These are phyloP conservation scores for Botrytis deweyae DNA, from an alignment of 2,329 filamentous ascomycete species.

Conservation along the genomic window DNA sequence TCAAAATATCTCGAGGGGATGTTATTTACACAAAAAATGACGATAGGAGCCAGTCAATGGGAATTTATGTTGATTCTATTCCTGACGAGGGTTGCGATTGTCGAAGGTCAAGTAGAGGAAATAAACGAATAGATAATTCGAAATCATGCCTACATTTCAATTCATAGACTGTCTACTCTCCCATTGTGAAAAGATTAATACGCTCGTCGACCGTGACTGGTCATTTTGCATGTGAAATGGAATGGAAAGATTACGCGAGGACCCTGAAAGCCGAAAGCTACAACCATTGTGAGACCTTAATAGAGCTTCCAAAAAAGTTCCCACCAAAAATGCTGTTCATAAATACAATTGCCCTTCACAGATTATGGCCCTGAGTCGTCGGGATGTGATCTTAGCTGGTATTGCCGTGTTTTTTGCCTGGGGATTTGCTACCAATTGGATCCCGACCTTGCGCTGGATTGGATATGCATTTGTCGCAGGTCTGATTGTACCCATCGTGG, in stretches of 20 bases:
- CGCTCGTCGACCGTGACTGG: neutral
- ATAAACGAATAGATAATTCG: neutral
- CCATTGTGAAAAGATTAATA: neutral
- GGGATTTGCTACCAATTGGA: constrained; percentile 80
- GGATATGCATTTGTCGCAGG: constrained; percentile 82
- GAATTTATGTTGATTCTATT: neutral
- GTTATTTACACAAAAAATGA: neutral
- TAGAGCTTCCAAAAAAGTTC: constrained; percentile 24
- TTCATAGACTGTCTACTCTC: neutral
- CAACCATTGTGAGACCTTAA: constrained; percentile 21
- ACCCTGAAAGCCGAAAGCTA: constrained; percentile 21
- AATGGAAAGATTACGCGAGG: constrained; percentile 28
- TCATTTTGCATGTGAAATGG: constrained; percentile 13
- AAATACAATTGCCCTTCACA: constrained; percentile 34
- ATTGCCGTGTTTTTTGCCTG: constrained; percentile 78
- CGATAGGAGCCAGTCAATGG: neutral
- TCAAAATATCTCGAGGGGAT: neutral
- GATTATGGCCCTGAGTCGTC: constrained; percentile 69
- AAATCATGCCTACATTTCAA: neutral
- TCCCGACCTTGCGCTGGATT: constrained; percentile 78
- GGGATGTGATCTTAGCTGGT: constrained; percentile 67
- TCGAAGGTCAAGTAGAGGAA: neutral
- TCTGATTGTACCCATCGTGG: constrained; percentile 53
- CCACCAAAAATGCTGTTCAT: constrained; percentile 36
- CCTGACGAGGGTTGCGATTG: neutral